Conservation (phyloP, 2,329 filamentous ascomycete species). For the Macrophomina pseudophaseolina region DNA sequence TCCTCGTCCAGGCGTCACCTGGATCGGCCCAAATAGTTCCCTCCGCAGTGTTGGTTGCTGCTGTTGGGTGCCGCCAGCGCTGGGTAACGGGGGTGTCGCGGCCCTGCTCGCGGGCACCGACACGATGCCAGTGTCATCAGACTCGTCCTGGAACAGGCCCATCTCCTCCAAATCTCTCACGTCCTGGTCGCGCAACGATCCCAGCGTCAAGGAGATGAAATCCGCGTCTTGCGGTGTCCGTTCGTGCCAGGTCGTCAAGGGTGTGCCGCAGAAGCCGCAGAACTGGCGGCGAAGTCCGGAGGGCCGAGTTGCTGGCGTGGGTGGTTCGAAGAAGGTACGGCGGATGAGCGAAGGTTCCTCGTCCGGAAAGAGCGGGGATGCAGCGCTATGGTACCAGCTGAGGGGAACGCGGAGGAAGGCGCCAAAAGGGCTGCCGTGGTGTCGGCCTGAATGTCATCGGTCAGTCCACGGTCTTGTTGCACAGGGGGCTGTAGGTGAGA, state of each 20-base stretch:
- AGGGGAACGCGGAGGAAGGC: constrained; percentile 85
- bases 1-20: constrained; percentile 50
- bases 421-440: constrained; percentile 73
- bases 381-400: constrained; percentile 77
- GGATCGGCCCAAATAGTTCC: constrained; percentile 27
- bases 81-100: constrained; percentile 33
- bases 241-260: constrained; percentile 83
- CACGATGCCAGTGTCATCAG: constrained; percentile 33
- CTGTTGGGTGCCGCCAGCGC: constrained; percentile 30
- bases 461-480: neutral
- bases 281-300: constrained; percentile 69
- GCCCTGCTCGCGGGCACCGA: constrained; percentile 29
- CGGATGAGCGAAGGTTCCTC: constrained; percentile 61
- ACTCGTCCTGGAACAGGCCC: constrained; percentile 65
- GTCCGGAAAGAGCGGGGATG: constrained; percentile 76
- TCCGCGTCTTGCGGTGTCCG: constrained; percentile 71
- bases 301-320: constrained; percentile 47
- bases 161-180: constrained; percentile 74
- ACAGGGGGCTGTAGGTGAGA: constrained; percentile 32
- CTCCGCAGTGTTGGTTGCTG: neutral
- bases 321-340: constrained; percentile 45
- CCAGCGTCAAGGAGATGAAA: constrained; percentile 81
- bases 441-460: constrained; percentile 54
- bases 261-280: constrained; percentile 90
- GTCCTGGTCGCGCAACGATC: constrained; percentile 74